Evolutionary conservation across 495 filamentous ascomycete genomes (phyloP), one percentile per base, ranked within the genome.

Genomic region (Talaromyces wortmannii): DNA sequence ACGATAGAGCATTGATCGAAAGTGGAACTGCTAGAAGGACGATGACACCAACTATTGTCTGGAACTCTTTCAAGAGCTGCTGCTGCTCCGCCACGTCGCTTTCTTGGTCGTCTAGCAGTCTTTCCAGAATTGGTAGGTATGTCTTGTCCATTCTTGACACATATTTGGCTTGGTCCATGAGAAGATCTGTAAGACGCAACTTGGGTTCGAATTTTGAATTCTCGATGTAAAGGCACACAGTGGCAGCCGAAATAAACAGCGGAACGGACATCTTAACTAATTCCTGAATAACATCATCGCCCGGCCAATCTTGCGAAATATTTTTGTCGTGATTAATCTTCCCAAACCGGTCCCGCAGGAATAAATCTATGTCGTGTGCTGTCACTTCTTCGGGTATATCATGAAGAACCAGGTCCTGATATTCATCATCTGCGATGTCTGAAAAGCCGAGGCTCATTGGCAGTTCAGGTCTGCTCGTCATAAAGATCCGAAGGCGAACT

Each of bases 381-480:
- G 60, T 65, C 49, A 62, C 56, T 40, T 50, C 17, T 18, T 58
- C 52, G 11, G 59, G 53, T 10, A 67, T 46, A 16, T 65, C 57
- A 54, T 70, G 58, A 15, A 73, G 68, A 40, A 53, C 56, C 13
- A 72, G 29, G 15, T 67, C 55, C 23, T 68, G 56, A 52, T 67
- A 59, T 2, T 59, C 45, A 52, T 43, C 40, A 16, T 59, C 48
- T 7, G 49, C 16, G 36, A 61, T 63, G n/a, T n/a, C n/a, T n/a
- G n/a, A n/a, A 51, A 75, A 72, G 0, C 65, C 68, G 32, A 63
- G 65, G 1, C 64, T 59, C 47, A 80, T 71, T 7, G 72, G 66
- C 6, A 75, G 53, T 58, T 80, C 73, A 43, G 76, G 77, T 50
- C 78, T 62, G 50, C 77, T 73, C 0, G 72, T 76, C 23, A 76